Evolutionary conservation across 495 filamentous ascomycete species (phyloP).

Genomic region (Penicillium egyptiacum): DNA sequence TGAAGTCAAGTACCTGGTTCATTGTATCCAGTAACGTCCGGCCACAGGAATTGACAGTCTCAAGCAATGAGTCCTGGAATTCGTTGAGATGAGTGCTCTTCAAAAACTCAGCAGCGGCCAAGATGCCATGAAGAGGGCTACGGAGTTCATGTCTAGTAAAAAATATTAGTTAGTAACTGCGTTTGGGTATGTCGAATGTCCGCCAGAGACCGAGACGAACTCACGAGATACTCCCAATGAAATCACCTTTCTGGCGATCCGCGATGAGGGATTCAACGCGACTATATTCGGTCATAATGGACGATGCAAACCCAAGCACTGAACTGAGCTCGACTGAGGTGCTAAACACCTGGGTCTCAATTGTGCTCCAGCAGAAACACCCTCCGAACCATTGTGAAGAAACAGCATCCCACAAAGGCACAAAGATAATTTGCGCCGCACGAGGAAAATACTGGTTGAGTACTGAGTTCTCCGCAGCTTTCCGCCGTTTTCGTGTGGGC

Average conservation of each 20-base stretch:
- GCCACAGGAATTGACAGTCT: constrained; percentile 73
- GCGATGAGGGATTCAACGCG: constrained; percentile 59
- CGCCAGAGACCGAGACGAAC: constrained; percentile 27
- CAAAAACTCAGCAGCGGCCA: constrained; percentile 69
- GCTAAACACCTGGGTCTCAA: constrained; percentile 44
- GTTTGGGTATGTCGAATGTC: background rate
- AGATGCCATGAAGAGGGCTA: constrained; percentile 73
- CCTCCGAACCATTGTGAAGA: constrained; percentile 68
- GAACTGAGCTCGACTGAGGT: constrained; percentile 48
- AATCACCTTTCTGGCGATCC: constrained; percentile 67
- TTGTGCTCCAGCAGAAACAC: constrained; percentile 60
- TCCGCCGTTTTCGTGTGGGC: constrained; percentile 39
- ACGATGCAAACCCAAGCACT: constrained; percentile 64
- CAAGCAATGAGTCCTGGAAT: constrained; percentile 63
- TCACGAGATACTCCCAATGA: constrained; percentile 70
- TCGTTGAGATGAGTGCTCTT: constrained; percentile 47
- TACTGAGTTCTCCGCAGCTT: constrained; percentile 41
- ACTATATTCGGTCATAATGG: constrained; percentile 67
- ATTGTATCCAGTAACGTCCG: constrained; percentile 77
- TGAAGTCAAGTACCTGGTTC: constrained; percentile 73
- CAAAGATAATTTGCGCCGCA: constrained; percentile 46
- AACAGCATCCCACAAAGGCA: constrained; percentile 70
- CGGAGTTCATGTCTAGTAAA: constrained; percentile 67
- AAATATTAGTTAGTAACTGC: constrained; percentile 28
- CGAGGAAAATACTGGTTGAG: constrained; percentile 49